Evolutionary conservation across 2,329 filamentous ascomycete species (phyloP), one percentile per base, ranked within the genome.

Genomic region (Scortechinia acanthostroma): DNA sequence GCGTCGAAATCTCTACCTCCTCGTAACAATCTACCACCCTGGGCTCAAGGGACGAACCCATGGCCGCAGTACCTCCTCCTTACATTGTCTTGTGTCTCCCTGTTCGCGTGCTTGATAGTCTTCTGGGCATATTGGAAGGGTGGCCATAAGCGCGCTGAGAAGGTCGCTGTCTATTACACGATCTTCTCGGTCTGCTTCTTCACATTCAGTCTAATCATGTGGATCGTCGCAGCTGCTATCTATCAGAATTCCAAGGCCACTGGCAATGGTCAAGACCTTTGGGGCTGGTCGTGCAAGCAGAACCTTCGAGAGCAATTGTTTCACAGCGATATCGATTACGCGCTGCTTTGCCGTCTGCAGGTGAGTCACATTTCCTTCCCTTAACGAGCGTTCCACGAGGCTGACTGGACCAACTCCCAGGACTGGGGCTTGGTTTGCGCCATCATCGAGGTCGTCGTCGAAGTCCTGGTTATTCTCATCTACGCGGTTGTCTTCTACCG

Each of bases 401-500:
- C 44, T 3, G n/a, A n/a, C n/a, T 16, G n/a, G n/a, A n/a, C n/a
- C n/a, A n/a, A n/a, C n/a, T n/a, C n/a, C n/a, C 69, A 96, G 79
- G 93, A 95, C 69, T 98, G 93, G 93, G 78, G 86, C 33, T 76
- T 98, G 51, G 86, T 98, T 61, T 98, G 93, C 76, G 91, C 91
- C 68, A 86, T 98, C 60, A 97, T 98, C 62, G 93, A 98, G 66
- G 76, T 98, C 53, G 87, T 96, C 49, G 77, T 98, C 55, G 93
- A 97, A 61, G 78, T 88, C 53, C 85, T 97, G 59, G 89, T 87
- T 59, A 95, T 98, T 62, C 73, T 82, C 45, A 88, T 98, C 58
- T 98, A 98, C 75, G 89, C 80, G 58, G 77, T 96, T 59, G 83
- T 96, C 62, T 96, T 97, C 74, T 97, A 95, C 76, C 87, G 93